Evolutionary conservation across 495 filamentous ascomycete species (phyloP), one percentile per base, ranked within the genome.

Genomic region (Astrocystis sublimbata): DNA sequence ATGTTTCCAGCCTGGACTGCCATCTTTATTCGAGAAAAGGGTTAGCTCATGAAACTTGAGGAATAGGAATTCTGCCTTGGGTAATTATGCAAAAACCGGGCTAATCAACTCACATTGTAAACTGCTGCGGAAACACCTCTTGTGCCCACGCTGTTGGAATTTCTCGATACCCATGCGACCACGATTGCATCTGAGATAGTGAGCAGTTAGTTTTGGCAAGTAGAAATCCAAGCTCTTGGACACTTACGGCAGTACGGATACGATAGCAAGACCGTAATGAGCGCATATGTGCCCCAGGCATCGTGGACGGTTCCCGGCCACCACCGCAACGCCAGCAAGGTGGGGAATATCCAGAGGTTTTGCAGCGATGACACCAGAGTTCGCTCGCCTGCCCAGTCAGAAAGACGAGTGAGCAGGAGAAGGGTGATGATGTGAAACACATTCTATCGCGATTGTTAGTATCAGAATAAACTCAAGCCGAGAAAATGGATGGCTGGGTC

Each of bases 71-170:
- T 7, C 24, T 28, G n/a, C n/a, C n/a, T n/a, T n/a, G n/a, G n/a
- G n/a, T n/a, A n/a, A n/a, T n/a, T n/a, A n/a, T n/a, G n/a, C n/a
- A n/a, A 7, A 45, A 47, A 12, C 24, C 0, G 12, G 28, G 41
- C n/a, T n/a, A n/a, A n/a, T n/a, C 21, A 23, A 41, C 64, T 46
- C 55, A 72, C 70, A 30, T 90, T 90, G 64, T 91, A 91, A 13
- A 88, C 58, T 0, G 81, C 81, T 0, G 85, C 85, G 2, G 82
- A 81, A 4, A 92, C 88, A 17, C 87, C 86, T 1, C 89, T 71
- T 0, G 89, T 89, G 2, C 88, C 76, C 15, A 91, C 88, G 0
- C 83, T 83, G n/a, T 88, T 88, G 4, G 86, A 81, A 68, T 90
- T 89, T 30, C 83, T 76, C 1, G 83, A 84, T 9, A 79, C 83